phyloP scores from a whole-genome alignment of 2,329 filamentous ascomycete species.

The Dothistroma pini region DNA sequence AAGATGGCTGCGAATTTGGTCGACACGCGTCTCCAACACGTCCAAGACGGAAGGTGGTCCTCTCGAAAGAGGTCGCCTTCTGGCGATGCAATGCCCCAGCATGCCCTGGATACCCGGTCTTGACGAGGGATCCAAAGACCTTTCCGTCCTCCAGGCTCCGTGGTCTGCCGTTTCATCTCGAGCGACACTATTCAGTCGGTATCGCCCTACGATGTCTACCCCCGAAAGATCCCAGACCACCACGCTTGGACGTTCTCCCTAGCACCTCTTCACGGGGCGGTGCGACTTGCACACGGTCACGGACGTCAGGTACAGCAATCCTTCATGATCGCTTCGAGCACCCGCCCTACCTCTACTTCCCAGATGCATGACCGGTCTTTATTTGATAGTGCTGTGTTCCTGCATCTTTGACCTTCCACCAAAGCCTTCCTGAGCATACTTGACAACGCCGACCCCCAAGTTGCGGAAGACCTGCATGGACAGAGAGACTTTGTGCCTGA shows the following conservation, averaged over 20 bases:
- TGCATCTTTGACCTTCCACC: neutral
- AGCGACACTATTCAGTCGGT: neutral
- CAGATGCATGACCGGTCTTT: neutral
- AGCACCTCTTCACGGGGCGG: neutral
- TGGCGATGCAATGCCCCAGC: neutral
- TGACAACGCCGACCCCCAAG: neutral
- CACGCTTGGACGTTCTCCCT: neutral
- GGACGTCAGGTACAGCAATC: neutral
- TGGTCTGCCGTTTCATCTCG: neutral
- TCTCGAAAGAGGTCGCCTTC: constrained; percentile 9
- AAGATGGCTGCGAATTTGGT: neutral
- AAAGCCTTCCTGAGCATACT: neutral
- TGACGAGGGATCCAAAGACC: neutral
- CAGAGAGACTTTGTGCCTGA: neutral
- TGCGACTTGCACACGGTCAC: neutral
- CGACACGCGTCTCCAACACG: neutral
- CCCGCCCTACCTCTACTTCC: neutral
- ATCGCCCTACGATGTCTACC: neutral
- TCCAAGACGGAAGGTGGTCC: constrained; percentile 7
- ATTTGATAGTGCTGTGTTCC: neutral
- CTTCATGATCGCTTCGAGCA: neutral
- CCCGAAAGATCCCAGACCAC: neutral
- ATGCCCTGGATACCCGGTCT: neutral
- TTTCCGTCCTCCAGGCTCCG: neutral
- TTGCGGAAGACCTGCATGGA: neutral